Evolutionary conservation across 2,329 filamentous ascomycete species (phyloP).

Genomic region (Talaromyces sp.): DNA sequence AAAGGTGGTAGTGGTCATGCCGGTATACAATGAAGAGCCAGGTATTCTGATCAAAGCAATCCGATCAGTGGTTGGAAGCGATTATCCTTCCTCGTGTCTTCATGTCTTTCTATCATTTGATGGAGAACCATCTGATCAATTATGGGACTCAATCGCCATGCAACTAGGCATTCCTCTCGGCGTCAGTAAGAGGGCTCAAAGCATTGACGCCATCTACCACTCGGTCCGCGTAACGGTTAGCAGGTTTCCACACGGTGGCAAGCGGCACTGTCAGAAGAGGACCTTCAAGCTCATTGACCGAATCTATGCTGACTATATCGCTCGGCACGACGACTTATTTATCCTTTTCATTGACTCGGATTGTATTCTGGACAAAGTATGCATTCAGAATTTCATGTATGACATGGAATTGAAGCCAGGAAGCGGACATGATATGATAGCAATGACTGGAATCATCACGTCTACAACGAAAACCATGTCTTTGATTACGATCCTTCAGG

Average conservation of each 20-base stretch:
- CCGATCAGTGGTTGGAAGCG: conserved; percentile 87
- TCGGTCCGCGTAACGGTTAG: conserved; percentile 84
- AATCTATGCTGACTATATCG: conserved; percentile 82
- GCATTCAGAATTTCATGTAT: conserved; percentile 95
- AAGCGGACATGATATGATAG: conserved; percentile 86
- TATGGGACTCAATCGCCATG: conserved; percentile 82
- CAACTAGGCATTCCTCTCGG: conserved; percentile 73
- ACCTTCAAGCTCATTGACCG: conserved; percentile 93
- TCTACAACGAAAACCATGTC: conserved; percentile 86
- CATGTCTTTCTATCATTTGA: conserved; percentile 96
- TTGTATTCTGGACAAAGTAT: conserved; percentile 86
- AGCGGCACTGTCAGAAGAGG: conserved; percentile 87
- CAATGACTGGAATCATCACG: conserved; percentile 96
- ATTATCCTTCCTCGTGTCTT: conserved; percentile 87
- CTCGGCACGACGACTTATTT: conserved; percentile 85
- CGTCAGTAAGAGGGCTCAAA: conserved; percentile 61
- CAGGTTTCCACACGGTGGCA: conserved; percentile 87
- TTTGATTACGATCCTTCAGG: conserved; percentile 86
- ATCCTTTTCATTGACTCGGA: conserved; percentile 97
- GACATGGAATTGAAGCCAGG: conserved; percentile 97
- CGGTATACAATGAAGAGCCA: conserved; percentile 88
- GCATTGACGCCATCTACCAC: conserved; percentile 84
- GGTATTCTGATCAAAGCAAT: conserved; percentile 79
- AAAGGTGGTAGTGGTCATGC: conserved; percentile 95
- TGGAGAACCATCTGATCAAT: conserved; percentile 80